A percentile compares a stretch with the other conserved stretches of the same genome.
Conservation (phyloP, 2,329 filamentous ascomycete species). For the Penicillium paneum region DNA sequence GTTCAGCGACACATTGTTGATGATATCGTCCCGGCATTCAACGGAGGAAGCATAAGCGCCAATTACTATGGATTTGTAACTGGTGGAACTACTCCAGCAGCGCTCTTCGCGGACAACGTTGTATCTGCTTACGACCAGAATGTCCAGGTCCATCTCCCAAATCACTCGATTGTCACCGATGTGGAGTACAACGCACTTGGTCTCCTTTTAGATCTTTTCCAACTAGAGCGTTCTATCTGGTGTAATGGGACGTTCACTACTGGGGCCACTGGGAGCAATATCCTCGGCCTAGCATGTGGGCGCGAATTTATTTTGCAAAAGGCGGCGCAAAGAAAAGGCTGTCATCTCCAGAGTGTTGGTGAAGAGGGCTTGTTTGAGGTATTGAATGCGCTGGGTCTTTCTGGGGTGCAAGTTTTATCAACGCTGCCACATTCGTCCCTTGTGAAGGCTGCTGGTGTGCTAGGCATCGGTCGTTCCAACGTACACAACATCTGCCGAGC, state of each 20-base stretch:
- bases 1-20: conserved; percentile 40
- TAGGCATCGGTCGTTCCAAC: conserved; percentile 70
- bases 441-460: conserved; percentile 74
- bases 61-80: conserved; percentile 89
- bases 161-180: conserved; percentile 70
- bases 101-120: conserved; percentile 78
- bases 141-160: conserved; percentile 74
- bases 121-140: conserved; percentile 80
- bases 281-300: conserved; percentile 65
- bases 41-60: conserved; percentile 60
- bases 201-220: conserved; percentile 66
- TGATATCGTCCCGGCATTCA: conserved; percentile 56
- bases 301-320: conserved; percentile 56
- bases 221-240: conserved; percentile 57
- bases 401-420: conserved; percentile 71
- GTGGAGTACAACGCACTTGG: conserved; percentile 70
- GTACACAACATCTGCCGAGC: conserved; percentile 58
- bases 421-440: conserved; percentile 81
- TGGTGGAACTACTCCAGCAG: conserved; percentile 74
- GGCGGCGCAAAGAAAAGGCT: conserved; percentile 40
- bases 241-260: conserved; percentile 78
- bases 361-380: conserved; percentile 68
- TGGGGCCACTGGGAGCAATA: conserved; percentile 64
- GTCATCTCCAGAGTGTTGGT: conserved; percentile 53
- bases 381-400: conserved; percentile 61